Evolutionary conservation across 108 stramenopile species (phyloP).

Genomic region (Pseudonitzschia multiseries): DNA sequence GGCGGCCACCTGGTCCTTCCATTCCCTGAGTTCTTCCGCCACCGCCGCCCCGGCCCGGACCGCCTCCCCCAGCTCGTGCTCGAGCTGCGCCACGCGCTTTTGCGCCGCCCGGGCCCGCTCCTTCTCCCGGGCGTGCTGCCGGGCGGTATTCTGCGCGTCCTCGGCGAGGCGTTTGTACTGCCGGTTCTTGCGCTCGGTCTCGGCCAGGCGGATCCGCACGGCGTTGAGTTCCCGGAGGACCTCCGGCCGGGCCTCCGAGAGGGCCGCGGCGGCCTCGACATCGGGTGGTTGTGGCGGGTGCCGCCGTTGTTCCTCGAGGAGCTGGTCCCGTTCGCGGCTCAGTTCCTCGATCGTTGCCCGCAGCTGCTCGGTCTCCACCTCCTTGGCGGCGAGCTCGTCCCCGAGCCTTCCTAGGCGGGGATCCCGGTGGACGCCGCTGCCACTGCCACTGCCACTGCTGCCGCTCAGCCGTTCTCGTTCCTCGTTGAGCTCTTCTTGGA

Average conservation of each 20-base stretch:
- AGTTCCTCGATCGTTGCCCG: conserved; percentile 6
- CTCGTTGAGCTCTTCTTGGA: conserved; percentile 38
- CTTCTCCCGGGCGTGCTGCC: conserved; percentile 45
- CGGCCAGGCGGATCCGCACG: conserved; percentile 64
- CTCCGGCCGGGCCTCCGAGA: conserved; percentile 38
- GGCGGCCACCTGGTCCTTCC: not conserved
- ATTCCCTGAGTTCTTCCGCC: conserved; percentile 15
- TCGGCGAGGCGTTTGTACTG: conserved; percentile 53
- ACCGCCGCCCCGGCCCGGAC: not conserved
- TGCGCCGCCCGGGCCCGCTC: conserved; percentile 47
- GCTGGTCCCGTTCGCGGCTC: not conserved
- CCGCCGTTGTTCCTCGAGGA: not conserved
- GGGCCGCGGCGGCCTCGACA: not conserved
- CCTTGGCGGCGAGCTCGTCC: conserved; percentile 25
- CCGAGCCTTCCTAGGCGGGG: conserved; percentile 29
- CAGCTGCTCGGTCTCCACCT: conserved; percentile 21
- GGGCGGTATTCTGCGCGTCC: conserved; percentile 35
- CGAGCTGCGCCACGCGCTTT: conserved; percentile 42
- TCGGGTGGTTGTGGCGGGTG: not conserved
- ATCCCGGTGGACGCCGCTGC: too few species aligned
- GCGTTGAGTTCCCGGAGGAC: conserved; percentile 47
- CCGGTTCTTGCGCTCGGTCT: conserved; percentile 73
- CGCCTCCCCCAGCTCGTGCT: conserved; percentile 33
- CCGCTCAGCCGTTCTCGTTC: conserved; percentile 22
- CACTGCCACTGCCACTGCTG: too few species aligned